A percentile compares a stretch with the other conserved stretches of the same genome.
Evolutionary conservation across 257 asterid genomes (phyloP).

Genomic region (Thymus mandschuricus): DNA sequence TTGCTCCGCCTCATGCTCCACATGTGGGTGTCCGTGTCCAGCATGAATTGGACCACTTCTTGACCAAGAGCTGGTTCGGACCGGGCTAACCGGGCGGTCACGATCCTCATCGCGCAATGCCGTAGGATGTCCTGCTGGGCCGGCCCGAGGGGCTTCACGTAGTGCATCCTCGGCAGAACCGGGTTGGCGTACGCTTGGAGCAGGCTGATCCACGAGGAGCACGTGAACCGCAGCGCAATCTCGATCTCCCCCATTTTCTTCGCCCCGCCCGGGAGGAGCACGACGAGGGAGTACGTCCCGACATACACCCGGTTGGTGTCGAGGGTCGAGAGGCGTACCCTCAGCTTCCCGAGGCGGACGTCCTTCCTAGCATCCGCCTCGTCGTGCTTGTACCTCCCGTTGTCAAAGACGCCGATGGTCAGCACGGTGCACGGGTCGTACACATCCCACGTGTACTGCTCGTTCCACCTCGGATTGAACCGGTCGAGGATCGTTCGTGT

Average conservation of each 20-base stretch:
- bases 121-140: slow-evolving; percentile 81
- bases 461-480: slow-evolving; percentile 91
- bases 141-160: slow-evolving; percentile 80
- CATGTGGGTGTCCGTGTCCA: slow-evolving; percentile 79
- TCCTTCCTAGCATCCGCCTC: slow-evolving; percentile 58
- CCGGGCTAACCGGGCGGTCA: slow-evolving; percentile 67
- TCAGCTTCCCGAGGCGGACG: slow-evolving; percentile 74
- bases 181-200: slow-evolving; percentile 83
- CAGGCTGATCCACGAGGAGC: slow-evolving; percentile 82
- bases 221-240: slow-evolving; percentile 71
- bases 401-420: slow-evolving; percentile 81
- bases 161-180: slow-evolving; percentile 83
- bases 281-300: slow-evolving; percentile 67
- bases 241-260: slow-evolving; percentile 92
- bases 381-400: slow-evolving; percentile 70
- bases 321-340: slow-evolving; percentile 80
- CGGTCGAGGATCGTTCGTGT: slow-evolving; percentile 82
- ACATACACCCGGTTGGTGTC: slow-evolving; percentile 75
- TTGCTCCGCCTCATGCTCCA: slow-evolving; percentile 97
- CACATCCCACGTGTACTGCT: slow-evolving; percentile 94
- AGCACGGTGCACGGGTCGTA: slow-evolving; percentile 90
- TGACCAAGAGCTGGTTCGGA: slow-evolving; percentile 87
- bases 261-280: slow-evolving; percentile 74
- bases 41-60: slow-evolving; percentile 87
- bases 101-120: slow-evolving; percentile 79